Evolutionary conservation across 208 protist genomes (phyloP), one percentile per base, ranked within the genome.

Genomic region (Endotrypanum monterogeii): DNA sequence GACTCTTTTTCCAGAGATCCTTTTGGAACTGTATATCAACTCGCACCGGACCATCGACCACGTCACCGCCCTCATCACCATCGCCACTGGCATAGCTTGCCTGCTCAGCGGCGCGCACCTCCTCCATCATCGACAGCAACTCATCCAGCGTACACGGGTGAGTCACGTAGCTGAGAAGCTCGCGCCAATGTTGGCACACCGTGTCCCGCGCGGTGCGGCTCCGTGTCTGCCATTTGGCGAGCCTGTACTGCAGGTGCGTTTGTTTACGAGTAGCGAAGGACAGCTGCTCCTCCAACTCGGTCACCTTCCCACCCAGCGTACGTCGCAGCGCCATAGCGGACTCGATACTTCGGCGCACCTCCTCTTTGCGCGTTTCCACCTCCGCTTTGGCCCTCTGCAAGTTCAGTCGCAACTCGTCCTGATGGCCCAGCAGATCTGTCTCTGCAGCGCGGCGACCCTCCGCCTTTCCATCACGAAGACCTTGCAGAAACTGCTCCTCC

Each of bases 401-500:
- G 9, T 88, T 88, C 32, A 95, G 71, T 11, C 58, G 70, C 30
- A 93, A 86, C 70, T 92, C 85, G 14, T 87, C 72, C 46, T 83
- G 75, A 41, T 86, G 90, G 2, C 82, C 74, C n/a, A 63, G 62
- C 1, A 88, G 76, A 52, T 90, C 83, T 28, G 75, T 78, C 23
- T 70, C 73, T 7, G 84, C 85, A 16, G 84, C 83, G 23, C 74
- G 71, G 28, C 73, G 77, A 9, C 89, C 92, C 66, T 83, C 79
- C 51, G 63, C 79, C 65, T 76, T 80, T 37, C 92, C 92, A 30
- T 91, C 84, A 39, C 67, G 71, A 61, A 79, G 79, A 23, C 92
- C 92, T 25, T 84, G 80, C 52, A 68, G 23, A 46, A 89, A 92
- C 61, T 89, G 77, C 51, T 93, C 88, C 67, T 94, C 86, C 23